Evolutionary conservation across 2,329 filamentous ascomycete species (phyloP), one percentile per base, ranked within the genome.

Genomic region (Fusarium nygamai): DNA sequence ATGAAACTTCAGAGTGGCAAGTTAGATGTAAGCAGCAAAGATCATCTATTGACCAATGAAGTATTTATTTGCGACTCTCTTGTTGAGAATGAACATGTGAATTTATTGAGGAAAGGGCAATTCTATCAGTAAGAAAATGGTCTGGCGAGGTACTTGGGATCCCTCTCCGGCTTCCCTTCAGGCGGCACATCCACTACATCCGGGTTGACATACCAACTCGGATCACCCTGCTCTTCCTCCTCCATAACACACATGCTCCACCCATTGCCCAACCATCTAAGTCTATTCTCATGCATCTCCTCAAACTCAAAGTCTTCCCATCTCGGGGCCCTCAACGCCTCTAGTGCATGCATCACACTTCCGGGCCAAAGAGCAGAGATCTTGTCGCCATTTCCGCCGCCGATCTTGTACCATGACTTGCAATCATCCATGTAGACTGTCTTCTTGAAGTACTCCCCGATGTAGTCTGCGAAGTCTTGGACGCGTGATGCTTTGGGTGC

Each of bases 231-330:
- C 24, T 64, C 29, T 20, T 64, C 61, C 1, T 43, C 44, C 10
- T 43, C 43, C 57, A 62, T 64, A 0, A 64, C 0, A 8, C 57
- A 64, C 16, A 64, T 6, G 3, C 61, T 64, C 61, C 61, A 64
- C 0, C 61, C 61, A 17, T 64, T 64, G 0, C 61, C 61, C 13
- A 64, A 2, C 61, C 61, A 64, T 17, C 43, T 1, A 4, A 64
- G 16, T 20, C 24, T 43, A 17, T 64, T 64, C 24, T 64, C 36
- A 8, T 64, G 43, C 8, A 64, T 16, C 11, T n/a, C n/a, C 10
- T 64, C 61, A 36, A 64, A 64, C 1, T 62, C 56, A 24, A 43
- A 64, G 22, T 64, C 61, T 4, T 64, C 61, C 61, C 61, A 64
- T 22, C 61, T 48, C 3, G 61, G 61, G 0, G 57, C 61, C 10